phyloP scores from a whole-genome alignment of 2,329 filamentous ascomycete species.

The Cercospora sp. region DNA sequence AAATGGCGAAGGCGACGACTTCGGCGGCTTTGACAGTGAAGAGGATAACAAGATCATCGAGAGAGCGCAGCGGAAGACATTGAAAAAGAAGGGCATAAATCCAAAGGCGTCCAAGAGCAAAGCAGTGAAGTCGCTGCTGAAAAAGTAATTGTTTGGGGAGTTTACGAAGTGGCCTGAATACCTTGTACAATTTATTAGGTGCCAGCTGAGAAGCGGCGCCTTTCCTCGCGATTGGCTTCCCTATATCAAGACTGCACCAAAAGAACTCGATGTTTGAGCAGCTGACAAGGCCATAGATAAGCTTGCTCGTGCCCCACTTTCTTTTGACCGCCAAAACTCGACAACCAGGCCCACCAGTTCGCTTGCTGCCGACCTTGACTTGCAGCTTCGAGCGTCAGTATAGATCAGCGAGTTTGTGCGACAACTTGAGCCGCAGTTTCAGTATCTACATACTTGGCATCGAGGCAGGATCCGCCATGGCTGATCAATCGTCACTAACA shows the following conservation, averaged over 20 bases:
- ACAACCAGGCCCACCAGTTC: not conserved
- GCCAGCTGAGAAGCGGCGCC: not conserved
- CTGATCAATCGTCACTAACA: not conserved
- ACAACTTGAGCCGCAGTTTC: not conserved
- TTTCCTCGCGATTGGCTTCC: not conserved
- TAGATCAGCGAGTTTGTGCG: not conserved
- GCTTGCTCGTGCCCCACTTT: not conserved
- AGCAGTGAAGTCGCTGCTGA: constrained; percentile 26
- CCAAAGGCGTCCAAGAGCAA: constrained; percentile 42
- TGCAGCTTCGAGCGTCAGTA: not conserved
- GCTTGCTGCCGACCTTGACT: not conserved
- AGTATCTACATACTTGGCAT: not conserved
- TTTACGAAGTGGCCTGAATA: not conserved
- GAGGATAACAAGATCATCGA: constrained; percentile 53
- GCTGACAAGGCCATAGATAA: not conserved
- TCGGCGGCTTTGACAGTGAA: constrained; percentile 54
- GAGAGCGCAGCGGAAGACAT: constrained; percentile 44
- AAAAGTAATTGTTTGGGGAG: not conserved
- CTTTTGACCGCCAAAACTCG: no score
- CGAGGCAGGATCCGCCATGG: not conserved
- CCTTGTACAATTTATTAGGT: not conserved
- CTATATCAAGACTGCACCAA: not conserved
- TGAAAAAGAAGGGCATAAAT: constrained; percentile 52
- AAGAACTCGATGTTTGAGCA: not conserved
- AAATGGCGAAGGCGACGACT: constrained; percentile 45